Base-by-base conservation (phyloP, 164 flowering plant genomes). In the Liquidambar formosana region DNA sequence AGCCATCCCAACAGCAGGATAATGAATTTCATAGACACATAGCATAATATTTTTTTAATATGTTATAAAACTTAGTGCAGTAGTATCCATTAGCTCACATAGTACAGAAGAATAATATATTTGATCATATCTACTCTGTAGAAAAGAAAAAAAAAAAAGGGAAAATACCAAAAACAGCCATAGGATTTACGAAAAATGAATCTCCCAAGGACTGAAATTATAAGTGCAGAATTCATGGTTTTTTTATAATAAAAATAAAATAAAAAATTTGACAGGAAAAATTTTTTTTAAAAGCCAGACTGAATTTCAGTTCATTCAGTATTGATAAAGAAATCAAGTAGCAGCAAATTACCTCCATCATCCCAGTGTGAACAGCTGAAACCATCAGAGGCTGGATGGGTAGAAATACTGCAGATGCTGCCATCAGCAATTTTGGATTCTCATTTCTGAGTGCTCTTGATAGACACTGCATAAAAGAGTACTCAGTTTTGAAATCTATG, bases 381-480 rank as follows among this genome's bases (percentile, higher is more conserved):
- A 94, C 99, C 95, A 90, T 88, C 41, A 94, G 79, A 67, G 99
- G 99, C 70, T 89, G 92, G 72, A 94, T 65, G 10, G 99, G 99
- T 43, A 94, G 83, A 61, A 71, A 66, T 10, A 87, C 60, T 28
- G 99, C 97, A 61, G 99, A 88, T 54, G 94, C 94, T 23, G 92
- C 90, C 96, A 88, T 90, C 61, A 94, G 73, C 44, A 85, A 68
- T 75, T 81, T 94, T 15, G 97, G 94, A 75, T 94, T 90, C 76
- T 94, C 97, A 64, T 79, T 80, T 67, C 89, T 85, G 10, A 94
- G 63, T 12, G 99, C 99, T 62, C 95, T 81, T 22, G 99, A 88
- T 43, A 94, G 86, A 82, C 95, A 92, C 99, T 94, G 84, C 69
- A 76, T n/a, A 70, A 64, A 69, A 62, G 26, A 49, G 33, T 14